phyloP scores from a whole-genome alignment of 495 filamentous ascomycete species.

The Xylaria cubensis region DNA sequence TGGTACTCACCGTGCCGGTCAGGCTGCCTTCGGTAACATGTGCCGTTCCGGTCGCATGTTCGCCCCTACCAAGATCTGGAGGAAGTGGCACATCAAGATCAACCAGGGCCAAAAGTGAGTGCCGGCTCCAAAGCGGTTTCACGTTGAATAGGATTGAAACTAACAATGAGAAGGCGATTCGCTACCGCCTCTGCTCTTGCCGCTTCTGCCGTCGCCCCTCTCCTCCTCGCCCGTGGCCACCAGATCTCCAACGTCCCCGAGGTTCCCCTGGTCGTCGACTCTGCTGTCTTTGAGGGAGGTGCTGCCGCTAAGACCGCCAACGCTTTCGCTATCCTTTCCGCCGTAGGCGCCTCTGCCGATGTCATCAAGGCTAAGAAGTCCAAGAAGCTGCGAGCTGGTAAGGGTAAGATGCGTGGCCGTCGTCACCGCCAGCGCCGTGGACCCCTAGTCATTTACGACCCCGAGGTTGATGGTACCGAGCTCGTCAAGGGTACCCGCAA shows the following conservation, averaged over 20 bases:
- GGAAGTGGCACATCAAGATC: constrained; percentile 99
- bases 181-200: constrained; percentile 96
- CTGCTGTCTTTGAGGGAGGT: constrained; percentile 77
- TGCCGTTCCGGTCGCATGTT: constrained; percentile 99
- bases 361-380: constrained; percentile 92
- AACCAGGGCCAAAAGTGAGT: constrained; percentile 93
- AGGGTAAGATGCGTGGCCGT: constrained; percentile 95
- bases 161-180: constrained; percentile 72
- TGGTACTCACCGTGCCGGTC: constrained; percentile 99
- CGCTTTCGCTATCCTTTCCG: constrained; percentile 84
- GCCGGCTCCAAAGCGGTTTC: neutral
- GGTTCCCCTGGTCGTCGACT: constrained; percentile 94
- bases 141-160: neutral
- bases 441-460: constrained; percentile 94
- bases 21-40: constrained; percentile 99
- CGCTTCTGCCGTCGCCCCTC: constrained; percentile 91
- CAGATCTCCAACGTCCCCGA: constrained; percentile 89
- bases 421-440: constrained; percentile 97
- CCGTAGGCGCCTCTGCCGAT: constrained; percentile 87
- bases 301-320: constrained; percentile 87
- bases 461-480: constrained; percentile 89
- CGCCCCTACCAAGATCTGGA: constrained; percentile 99
- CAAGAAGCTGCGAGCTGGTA: constrained; percentile 93
- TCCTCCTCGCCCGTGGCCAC: constrained; percentile 96
- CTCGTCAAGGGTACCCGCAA: constrained; percentile 94